Base-by-base conservation (phyloP, 1,284 basidiomycete species). In the Inonotus hispidus region DNA sequence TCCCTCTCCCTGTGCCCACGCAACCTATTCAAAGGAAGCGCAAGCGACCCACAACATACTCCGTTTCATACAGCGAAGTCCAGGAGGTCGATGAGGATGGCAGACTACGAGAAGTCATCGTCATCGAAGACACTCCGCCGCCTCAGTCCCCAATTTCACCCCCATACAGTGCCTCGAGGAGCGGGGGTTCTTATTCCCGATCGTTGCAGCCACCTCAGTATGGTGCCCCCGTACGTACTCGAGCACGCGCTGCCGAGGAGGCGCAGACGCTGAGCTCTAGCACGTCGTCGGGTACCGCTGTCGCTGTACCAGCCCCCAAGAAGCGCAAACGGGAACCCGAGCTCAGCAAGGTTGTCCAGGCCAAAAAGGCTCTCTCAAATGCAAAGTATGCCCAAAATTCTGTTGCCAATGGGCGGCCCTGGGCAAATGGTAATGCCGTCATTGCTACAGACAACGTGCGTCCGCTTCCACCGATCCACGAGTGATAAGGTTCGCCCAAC, bases 71-170 rank as follows among this genome's bases (percentile, higher is more conserved):
- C 77, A 89, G 85, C 70, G 89, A 92, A 71, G 87, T 92, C 41
- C 85, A 92, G 67, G 90, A 92, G 73, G 80, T 90, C 70, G 90
- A 92, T 73, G 80, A 78, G 68, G 76, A 85, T 56, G 90, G 90
- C 66, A 78, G 80, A 66, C 77, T 90, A 47, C 79, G 90, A 56
- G 90, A 93, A 71, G 88, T 92, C 69, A 92, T 93, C 73, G 86
- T 93, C 68, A 92, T 93, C 72, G 90, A 92, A 68, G 90, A 93
- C 76, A 91, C 90, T 53, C 90, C 82, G 21, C 70, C 81, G 8
- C 89, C 90, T 55, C 85, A 87, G 59, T 82, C 85, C 58, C 90
- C 89, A 56, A 82, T 87, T 70, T 89, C 88, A 59, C 86, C 88
- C 61, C 82, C 87, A 50, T 56, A 62, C 64, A 61, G 53, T 66